These are phyloP conservation scores for Aciculoconidium aculeatum DNA, from an alignment of 805 yeast species.

Conservation along the genomic window DNA sequence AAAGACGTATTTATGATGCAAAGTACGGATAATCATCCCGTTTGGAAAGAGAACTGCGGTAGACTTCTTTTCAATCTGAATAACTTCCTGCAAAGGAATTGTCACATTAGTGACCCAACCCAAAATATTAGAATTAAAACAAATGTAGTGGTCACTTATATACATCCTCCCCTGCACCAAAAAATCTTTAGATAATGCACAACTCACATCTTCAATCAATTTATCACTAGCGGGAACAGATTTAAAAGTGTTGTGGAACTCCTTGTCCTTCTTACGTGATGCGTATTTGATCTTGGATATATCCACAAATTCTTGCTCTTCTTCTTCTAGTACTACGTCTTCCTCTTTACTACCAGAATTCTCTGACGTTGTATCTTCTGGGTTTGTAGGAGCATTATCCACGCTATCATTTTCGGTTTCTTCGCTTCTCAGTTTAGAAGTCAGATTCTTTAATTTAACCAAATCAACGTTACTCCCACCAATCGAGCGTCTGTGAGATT, in stretches of 20 bases:
- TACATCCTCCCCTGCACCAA: constrained; percentile 83
- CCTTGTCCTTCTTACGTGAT: constrained; percentile 38
- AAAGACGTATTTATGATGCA: constrained; percentile 61
- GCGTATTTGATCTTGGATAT: constrained; percentile 9
- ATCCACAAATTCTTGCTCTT: constrained; percentile 7
- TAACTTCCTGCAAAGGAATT: constrained; percentile 65
- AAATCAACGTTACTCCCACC: constrained; percentile 7
- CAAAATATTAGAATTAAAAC: constrained; percentile 80
- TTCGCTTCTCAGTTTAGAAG: constrained; percentile 3
- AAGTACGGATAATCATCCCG: constrained; percentile 71
- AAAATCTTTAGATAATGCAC: constrained; percentile 85
- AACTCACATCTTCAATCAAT: constrained; percentile 78
- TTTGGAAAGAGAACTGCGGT: constrained; percentile 91
- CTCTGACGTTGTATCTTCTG: constrained; percentile 2
- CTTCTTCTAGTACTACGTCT: too few species aligned
- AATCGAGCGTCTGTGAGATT: constrained; percentile 16
- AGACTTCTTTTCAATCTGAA: constrained; percentile 67
- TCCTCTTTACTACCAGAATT: constrained; percentile 5
- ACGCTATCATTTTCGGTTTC: constrained; percentile 6
- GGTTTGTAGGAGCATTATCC: constrained; percentile 2
- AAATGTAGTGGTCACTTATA: constrained; percentile 68
- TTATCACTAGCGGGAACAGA: constrained; percentile 64
- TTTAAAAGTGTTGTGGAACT: constrained; percentile 72
- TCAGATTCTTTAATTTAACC: constrained; percentile 3
- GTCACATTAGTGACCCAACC: constrained; percentile 88